These are phyloP conservation scores for Brasenia schreberi DNA, from an alignment of 164 flowering plant species.

Conservation along the genomic window DNA sequence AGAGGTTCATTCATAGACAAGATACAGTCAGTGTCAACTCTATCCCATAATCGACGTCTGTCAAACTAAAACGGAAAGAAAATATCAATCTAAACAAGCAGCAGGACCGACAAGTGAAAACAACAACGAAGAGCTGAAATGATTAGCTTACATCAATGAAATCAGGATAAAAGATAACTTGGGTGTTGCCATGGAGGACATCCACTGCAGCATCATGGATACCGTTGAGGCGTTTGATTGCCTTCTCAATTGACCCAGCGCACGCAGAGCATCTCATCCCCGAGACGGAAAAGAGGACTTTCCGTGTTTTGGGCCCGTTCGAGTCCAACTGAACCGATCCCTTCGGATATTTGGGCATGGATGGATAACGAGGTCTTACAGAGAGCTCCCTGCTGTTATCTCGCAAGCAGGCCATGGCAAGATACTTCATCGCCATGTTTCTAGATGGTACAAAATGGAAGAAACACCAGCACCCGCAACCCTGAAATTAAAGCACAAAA, in stretches of 20 bases:
- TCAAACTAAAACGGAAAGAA: too few species aligned
- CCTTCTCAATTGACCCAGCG: slow-evolving; percentile 78
- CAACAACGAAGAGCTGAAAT: background rate
- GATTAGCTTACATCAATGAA: slow-evolving; percentile 44
- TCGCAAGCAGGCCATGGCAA: slow-evolving; percentile 38
- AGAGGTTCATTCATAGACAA: too few species aligned
- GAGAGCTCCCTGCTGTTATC: slow-evolving; percentile 16
- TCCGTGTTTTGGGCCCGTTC: slow-evolving; percentile 4
- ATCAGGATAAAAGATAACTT: slow-evolving; percentile 46
- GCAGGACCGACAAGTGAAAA: too few species aligned
- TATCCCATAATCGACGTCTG: too few species aligned
- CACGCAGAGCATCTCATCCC: slow-evolving; percentile 93
- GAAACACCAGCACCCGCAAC: too few species aligned
- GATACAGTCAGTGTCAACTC: too few species aligned
- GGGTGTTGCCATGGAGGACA: slow-evolving; percentile 57
- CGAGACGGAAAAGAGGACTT: slow-evolving; percentile 43
- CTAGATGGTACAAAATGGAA: too few species aligned
- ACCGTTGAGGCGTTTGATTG: slow-evolving; percentile 72
- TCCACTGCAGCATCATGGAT: slow-evolving; percentile 65
- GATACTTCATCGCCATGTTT: slow-evolving; percentile 37
- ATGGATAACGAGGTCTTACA: slow-evolving; percentile 48
- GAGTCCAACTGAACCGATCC: slow-evolving; percentile 18
- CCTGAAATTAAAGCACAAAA: too few species aligned
- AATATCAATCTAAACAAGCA: too few species aligned
- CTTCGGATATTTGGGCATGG: slow-evolving; percentile 60